Percentiles rank a stretch among this genome's conserved stretches.
phyloP scores from a whole-genome alignment of 2,329 filamentous ascomycete species.

The Colletotrichum lupini region DNA sequence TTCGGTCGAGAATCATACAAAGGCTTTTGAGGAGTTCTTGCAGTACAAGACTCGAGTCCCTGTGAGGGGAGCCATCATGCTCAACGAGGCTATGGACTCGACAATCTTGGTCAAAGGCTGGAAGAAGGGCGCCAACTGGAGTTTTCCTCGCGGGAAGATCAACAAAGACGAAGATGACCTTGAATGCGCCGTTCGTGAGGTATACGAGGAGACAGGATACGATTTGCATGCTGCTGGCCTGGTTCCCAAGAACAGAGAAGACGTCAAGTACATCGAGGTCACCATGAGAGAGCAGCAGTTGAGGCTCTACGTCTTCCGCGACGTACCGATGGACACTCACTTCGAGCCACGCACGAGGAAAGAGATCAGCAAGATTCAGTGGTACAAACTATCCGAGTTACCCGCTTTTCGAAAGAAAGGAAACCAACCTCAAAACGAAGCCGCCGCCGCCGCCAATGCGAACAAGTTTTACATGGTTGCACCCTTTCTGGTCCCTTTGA shows the following conservation, averaged over 20 bases:
- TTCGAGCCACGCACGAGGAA: conserved; percentile 94
- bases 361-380: conserved; percentile 96
- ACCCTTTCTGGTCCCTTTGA: conserved; percentile 86
- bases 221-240: conserved; percentile 82
- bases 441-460: conserved; percentile 66
- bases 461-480: conserved; percentile 99
- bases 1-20: conserved; percentile 79
- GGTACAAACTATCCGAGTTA: conserved; percentile 91
- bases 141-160: conserved; percentile 96
- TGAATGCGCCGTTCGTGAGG: conserved; percentile 92
- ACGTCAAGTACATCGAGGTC: conserved; percentile 86
- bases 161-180: conserved; percentile 96
- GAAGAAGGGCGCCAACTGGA: conserved; percentile 98
- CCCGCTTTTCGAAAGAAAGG: conserved; percentile 82
- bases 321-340: conserved; percentile 85
- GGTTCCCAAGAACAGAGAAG: conserved; percentile 72
- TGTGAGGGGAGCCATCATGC: conserved; percentile 91
- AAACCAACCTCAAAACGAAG: conserved; percentile 65
- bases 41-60: conserved; percentile 95
- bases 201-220: conserved; percentile 95
- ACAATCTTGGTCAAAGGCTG: conserved; percentile 95
- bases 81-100: conserved; percentile 94
- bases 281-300: conserved; percentile 94
- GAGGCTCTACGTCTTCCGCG: conserved; percentile 89
- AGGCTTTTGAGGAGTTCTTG: conserved; percentile 91